Evolutionary conservation across 305 asterid species (phyloP).

Genomic region (Andrographis paniculata): DNA sequence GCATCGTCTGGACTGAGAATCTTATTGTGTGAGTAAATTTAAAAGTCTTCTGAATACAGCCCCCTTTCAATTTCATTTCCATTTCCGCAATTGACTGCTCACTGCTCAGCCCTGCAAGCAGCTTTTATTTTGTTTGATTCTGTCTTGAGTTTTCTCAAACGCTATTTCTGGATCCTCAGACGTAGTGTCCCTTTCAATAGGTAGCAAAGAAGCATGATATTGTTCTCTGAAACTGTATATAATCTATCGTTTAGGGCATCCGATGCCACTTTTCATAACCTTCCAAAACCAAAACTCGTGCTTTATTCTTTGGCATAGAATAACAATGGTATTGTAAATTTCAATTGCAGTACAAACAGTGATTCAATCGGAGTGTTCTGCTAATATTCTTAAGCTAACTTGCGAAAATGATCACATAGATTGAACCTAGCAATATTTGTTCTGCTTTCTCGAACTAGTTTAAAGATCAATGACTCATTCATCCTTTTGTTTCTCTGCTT

Average conservation of each 20-base stretch:
- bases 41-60: neutral
- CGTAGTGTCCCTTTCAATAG: conserved; percentile 13
- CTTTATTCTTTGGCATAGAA: conserved; percentile 5
- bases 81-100: conserved; percentile 1
- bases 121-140: conserved; percentile 20
- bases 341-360: too few species aligned
- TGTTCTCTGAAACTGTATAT: conserved; percentile 17
- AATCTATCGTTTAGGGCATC: conserved; percentile 13
- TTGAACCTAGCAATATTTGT: too few species aligned
- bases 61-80: conserved; percentile 8
- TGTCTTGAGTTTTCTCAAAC: conserved; percentile 4
- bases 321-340: conserved; percentile 2
- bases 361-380: too few species aligned
- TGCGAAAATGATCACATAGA: too few species aligned
- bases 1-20: conserved; percentile 60
- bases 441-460: too few species aligned
- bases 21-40: conserved; percentile 44
- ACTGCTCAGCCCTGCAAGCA: conserved; percentile 7
- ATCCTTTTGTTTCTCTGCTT: too few species aligned
- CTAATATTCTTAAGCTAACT: too few species aligned
- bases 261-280: conserved; percentile 14
- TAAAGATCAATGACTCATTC: too few species aligned
- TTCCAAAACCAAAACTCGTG: neutral
- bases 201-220: conserved; percentile 15
- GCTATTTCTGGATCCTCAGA: conserved; percentile 14